A percentile compares a stretch with the other conserved stretches of the same genome.
These are phyloP conservation scores for Sorghum bicolor DNA, from an alignment of 176 grass and related monocot genomes.

Conservation along the genomic window DNA sequence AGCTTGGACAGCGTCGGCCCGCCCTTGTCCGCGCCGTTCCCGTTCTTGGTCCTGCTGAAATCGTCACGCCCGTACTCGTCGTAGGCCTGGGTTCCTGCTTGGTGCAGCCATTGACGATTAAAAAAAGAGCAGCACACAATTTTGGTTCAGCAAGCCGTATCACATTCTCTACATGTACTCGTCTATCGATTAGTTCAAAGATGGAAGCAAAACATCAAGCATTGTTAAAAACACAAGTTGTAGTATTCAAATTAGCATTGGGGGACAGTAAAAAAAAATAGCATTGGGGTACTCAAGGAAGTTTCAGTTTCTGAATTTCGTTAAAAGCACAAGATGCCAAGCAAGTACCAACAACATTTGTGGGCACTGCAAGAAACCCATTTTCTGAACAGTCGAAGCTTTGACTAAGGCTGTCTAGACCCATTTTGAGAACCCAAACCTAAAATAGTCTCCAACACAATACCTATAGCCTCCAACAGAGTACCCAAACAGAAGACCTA, in stretches of 20 bases:
- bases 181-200: not conserved
- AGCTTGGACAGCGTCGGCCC: constrained; percentile 75
- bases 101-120: not conserved
- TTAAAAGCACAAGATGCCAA: not conserved
- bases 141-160: not conserved
- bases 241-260: not conserved
- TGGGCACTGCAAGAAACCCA: not conserved
- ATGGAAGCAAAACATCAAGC: not conserved
- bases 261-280: no score
- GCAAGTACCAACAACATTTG: not conserved
- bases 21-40: constrained; percentile 45
- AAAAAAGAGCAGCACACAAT: not conserved
- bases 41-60: constrained; percentile 61
- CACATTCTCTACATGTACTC: not conserved
- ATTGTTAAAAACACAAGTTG: not conserved
- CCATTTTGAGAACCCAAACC: no score
- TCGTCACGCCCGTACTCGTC: constrained; percentile 54
- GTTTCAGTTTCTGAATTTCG: not conserved
- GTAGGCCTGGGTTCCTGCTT: constrained; percentile 46
- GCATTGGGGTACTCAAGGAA: no score
- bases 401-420: no score
- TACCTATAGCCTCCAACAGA: no score
- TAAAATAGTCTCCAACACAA: no score
- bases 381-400: not conserved
- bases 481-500: no score